Base-by-base conservation (phyloP, 148 eudicot species). In the Rhododendron simsii region DNA sequence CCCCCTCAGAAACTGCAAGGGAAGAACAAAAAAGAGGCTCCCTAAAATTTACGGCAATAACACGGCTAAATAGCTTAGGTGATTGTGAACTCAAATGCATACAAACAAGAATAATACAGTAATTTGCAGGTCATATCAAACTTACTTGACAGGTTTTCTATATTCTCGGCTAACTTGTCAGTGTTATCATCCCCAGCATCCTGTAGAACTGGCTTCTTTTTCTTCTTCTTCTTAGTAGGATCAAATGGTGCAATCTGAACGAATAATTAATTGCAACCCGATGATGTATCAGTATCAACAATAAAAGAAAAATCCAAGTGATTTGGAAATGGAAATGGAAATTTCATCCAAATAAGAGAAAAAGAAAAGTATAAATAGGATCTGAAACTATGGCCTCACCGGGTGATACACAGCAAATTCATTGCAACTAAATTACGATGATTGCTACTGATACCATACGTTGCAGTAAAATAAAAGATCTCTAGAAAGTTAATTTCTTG, bases 181-280 rank as follows among this genome's bases (percentile, higher is more conserved):
- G 37, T 28, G 82, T 82, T 53, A 84, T 84, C 87, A 81, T 82
- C 73, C 48, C 16, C 86, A 81, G 13, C 37, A 50, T 82, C 84
- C 18, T 81, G 84, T 50, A 73, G 16, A 50, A 85, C 61, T 23
- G 79, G 90, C 86, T 92, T 88, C 81, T 89, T 90, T 83, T 90
- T 90, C 88, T 89, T 91, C 87, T 91, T 92, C 90, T 90, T 92
- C 82, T 89, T 88, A 84, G 92, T 88, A 30, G 91, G 90, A 63
- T 90, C 91, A 84, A 92, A 92, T 28, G 88, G 86, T 23, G 81
- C 89, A 85, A 92, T 78, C 92, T 92, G 85, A 84, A 92, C 15
- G 81, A 81, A 86, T 30, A 78, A 1, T 39, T 59, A 85, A 12
- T 53, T 2, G 7, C 45, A 26, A 12, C 7, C 2, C 77, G 61